phyloP scores from a whole-genome alignment of 2,329 filamentous ascomycete genomes.

The Fusarium hostae region DNA sequence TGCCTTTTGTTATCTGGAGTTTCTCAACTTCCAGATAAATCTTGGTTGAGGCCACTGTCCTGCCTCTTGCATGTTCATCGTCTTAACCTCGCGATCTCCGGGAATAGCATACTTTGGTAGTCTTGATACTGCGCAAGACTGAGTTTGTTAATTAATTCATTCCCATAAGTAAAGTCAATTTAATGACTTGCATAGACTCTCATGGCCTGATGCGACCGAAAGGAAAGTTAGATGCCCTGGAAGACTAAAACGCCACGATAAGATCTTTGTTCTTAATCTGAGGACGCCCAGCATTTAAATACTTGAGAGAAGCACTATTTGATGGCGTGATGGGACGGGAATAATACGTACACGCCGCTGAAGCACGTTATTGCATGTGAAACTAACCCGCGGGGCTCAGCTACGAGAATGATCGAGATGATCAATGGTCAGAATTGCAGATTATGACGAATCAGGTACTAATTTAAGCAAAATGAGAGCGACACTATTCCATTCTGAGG shows the following conservation, averaged over 20 bases:
- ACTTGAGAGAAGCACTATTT: no score
- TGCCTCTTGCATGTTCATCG: background rate
- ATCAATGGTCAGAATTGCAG: background rate
- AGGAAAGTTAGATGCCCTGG: background rate
- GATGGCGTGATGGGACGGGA: background rate
- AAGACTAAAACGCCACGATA: background rate
- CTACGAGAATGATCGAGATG: background rate
- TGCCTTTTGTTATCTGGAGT: accelerated
- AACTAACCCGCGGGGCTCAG: background rate
- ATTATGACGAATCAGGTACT: background rate
- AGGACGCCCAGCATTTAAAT: background rate
- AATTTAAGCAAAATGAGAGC: accelerated
- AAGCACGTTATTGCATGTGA: background rate
- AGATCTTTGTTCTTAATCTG: background rate
- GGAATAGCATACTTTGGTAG: background rate
- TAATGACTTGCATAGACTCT: background rate
- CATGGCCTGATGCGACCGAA: background rate
- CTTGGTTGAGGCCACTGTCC: background rate
- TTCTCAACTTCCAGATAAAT: background rate
- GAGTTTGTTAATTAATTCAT: background rate
- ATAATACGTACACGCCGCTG: background rate
- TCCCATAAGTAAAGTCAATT: background rate
- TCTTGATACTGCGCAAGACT: background rate
- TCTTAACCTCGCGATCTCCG: background rate
- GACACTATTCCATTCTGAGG: background rate